Percentiles rank a stretch among this genome's conserved stretches.
Evolutionary conservation across 73 alveolate genomes (phyloP).

Genomic region (Stentor roeselii): DNA sequence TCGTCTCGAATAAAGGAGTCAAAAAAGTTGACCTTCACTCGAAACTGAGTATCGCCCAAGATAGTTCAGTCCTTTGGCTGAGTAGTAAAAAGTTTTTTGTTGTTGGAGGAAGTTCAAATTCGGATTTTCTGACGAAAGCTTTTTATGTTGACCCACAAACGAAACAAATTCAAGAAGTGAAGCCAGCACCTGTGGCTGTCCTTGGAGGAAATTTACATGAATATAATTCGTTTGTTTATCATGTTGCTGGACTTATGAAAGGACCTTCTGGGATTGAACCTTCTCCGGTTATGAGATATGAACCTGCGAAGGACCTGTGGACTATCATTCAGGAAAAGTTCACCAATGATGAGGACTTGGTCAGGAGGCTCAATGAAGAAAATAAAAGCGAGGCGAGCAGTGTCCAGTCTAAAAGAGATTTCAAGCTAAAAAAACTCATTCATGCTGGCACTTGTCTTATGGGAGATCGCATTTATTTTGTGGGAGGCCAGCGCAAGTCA

Average conservation of each 20-base stretch:
- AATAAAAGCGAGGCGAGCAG: neutral
- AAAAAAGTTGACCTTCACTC: neutral
- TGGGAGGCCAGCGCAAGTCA: conserved; percentile 3
- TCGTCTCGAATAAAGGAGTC: neutral
- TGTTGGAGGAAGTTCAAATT: neutral
- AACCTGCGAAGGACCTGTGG: neutral
- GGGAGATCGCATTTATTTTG: conserved; percentile 1
- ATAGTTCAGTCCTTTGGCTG: neutral
- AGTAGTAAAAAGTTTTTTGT: no score
- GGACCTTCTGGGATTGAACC: neutral
- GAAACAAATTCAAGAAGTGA: neutral
- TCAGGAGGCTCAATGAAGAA: no score
- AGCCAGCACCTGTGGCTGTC: neutral
- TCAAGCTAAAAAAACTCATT: neutral
- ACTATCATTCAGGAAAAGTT: neutral
- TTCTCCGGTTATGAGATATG: neutral
- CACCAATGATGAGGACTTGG: neutral
- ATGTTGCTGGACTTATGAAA: neutral
- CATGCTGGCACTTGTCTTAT: neutral
- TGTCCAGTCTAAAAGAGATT: neutral
- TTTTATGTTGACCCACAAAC: neutral
- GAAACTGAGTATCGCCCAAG: neutral
- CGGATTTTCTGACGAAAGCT: neutral
- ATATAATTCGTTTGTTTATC: neutral
- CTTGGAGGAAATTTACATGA: neutral